Evolutionary conservation across 2,329 filamentous ascomycete genomes (phyloP).

Genomic region (Trichoderma endophyticum): DNA sequence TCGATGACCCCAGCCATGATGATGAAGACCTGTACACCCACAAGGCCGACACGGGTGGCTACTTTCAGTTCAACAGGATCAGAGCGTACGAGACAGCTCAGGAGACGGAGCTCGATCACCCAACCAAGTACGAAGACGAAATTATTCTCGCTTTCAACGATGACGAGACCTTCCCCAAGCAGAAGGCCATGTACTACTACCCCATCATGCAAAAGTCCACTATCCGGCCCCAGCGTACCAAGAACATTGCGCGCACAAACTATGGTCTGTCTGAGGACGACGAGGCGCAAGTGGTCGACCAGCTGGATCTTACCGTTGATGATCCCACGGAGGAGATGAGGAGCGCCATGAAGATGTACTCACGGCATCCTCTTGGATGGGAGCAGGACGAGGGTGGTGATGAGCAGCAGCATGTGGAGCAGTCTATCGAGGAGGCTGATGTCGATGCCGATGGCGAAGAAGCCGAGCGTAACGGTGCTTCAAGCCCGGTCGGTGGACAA

Average conservation of each 20-base stretch:
- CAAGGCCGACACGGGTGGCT: slow-evolving; percentile 44
- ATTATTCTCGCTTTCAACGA: slow-evolving; percentile 58
- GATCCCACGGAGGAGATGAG: slow-evolving; percentile 54
- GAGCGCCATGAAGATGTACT: slow-evolving; percentile 51
- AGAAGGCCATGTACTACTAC: slow-evolving; percentile 65
- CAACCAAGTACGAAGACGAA: slow-evolving; percentile 62
- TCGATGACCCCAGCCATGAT: slow-evolving; percentile 53
- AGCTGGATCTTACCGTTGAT: slow-evolving; percentile 53
- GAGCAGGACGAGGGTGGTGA: slow-evolving; percentile 35
- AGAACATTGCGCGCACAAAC: slow-evolving; percentile 56
- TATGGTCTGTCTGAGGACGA: slow-evolving; percentile 44
- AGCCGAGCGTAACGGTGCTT: slow-evolving; percentile 26
- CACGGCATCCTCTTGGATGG: slow-evolving; percentile 50
- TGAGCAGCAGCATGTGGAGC: slow-evolving; percentile 15
- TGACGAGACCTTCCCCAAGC: slow-evolving; percentile 46
- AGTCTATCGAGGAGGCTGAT: slow-evolving; percentile 20
- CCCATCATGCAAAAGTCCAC: slow-evolving; percentile 63
- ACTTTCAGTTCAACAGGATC: slow-evolving; percentile 60
- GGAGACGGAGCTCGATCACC: slow-evolving; percentile 54
- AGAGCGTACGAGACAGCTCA: slow-evolving; percentile 63
- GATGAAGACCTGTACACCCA: slow-evolving; percentile 54
- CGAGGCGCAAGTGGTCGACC: slow-evolving; percentile 52
- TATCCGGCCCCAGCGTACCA: slow-evolving; percentile 61
- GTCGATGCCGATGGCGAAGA: slow-evolving; percentile 28
- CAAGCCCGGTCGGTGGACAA: slow-evolving; percentile 22